Evolutionary conservation across 768 basidiomycete species (phyloP).

Genomic region (Clitopilus hobsonii): DNA sequence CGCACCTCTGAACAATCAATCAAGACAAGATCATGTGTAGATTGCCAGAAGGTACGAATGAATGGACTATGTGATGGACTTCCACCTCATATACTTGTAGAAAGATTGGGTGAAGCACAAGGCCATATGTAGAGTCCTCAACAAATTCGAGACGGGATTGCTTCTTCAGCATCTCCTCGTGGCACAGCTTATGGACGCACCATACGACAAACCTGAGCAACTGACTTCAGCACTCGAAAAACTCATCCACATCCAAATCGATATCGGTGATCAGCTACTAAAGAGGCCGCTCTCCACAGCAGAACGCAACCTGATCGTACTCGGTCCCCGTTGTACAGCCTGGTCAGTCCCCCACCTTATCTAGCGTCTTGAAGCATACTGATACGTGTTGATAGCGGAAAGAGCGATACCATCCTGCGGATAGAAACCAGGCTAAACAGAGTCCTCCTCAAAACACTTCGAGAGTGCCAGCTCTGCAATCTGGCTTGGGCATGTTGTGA

Average conservation of each 20-base stretch:
- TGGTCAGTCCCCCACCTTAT: conserved; percentile 17
- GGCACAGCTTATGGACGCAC: conserved; percentile 10
- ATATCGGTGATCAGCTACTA: conserved; percentile 7
- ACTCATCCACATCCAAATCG: conserved; percentile 8
- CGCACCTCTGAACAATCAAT: not conserved
- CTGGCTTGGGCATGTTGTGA: conserved; percentile 25
- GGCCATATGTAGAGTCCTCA: conserved; percentile 25
- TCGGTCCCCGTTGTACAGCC: conserved; percentile 24
- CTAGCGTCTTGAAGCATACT: no score
- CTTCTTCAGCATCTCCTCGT: conserved; percentile 4
- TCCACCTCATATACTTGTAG: conserved; percentile 9
- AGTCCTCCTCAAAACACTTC: conserved; percentile 4
- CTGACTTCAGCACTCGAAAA: conserved; percentile 10
- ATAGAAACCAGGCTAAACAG: conserved; percentile 13
- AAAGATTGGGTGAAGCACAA: conserved; percentile 27
- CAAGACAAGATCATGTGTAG: conserved; percentile 11
- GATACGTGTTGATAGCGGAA: conserved; percentile 17
- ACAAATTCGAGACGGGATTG: conserved; percentile 16
- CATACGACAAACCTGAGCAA: conserved; percentile 8
- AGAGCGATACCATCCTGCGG: conserved; percentile 20
- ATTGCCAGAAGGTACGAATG: conserved; percentile 25
- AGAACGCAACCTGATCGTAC: conserved; percentile 23
- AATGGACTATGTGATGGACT: not conserved
- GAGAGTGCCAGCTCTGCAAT: conserved; percentile 20
- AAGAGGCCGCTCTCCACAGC: conserved; percentile 11